Evolutionary conservation across 2,329 filamentous ascomycete genomes (phyloP).

Genomic region (Penicillium sp.): DNA sequence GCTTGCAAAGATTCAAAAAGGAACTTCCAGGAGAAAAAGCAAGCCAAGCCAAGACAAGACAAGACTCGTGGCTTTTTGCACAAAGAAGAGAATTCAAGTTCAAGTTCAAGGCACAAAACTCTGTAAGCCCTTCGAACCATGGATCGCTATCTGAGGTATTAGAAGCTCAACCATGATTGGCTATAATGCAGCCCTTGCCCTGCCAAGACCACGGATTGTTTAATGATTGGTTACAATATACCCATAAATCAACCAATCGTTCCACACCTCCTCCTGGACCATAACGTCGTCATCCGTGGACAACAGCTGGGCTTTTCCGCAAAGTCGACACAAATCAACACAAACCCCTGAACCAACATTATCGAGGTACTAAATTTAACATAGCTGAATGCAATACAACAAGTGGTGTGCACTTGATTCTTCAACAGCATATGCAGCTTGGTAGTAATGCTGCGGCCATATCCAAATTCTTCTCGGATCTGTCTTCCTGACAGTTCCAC

Average conservation of each 20-base stretch:
- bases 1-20: not conserved
- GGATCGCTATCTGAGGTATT: not conserved
- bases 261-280: not conserved
- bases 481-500: conserved; percentile 5
- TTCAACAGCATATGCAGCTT: not conserved
- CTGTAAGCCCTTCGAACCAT: not conserved
- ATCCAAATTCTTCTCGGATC: not conserved
- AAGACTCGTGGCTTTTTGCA: not conserved
- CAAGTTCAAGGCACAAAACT: not conserved
- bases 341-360: no score
- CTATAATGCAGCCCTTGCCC: not conserved
- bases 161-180: not conserved
- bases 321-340: no score
- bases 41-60: not conserved
- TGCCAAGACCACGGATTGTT: not conserved
- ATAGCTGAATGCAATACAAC: no score
- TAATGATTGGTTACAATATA: not conserved
- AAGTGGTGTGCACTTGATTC: no score
- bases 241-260: not conserved
- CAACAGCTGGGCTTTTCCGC: not conserved
- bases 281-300: not conserved
- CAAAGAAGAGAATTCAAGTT: conserved; percentile 1
- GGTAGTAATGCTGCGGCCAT: not conserved
- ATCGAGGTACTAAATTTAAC: no score
- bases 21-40: not conserved